Base-by-base conservation (phyloP, 805 yeast species). In the Pachysolen tannophilus region DNA sequence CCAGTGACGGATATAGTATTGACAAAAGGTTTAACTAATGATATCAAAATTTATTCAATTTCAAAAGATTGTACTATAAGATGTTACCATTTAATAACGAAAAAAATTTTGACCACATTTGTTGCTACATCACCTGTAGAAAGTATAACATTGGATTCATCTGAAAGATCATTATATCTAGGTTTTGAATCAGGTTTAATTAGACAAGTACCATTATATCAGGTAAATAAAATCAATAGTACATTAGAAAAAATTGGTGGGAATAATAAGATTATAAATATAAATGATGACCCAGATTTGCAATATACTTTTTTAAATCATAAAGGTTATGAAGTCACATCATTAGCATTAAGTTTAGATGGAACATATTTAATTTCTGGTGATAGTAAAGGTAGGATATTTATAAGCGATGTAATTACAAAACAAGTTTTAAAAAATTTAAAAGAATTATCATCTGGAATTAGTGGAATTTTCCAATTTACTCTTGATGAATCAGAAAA, bases 41-140 rank as follows among this genome's bases (percentile, higher is more conserved):
- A 85, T 40, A 50, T 76, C 17, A 72, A 75, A 41, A 53, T 87
- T 15, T 80, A 71, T 53, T 72, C 94, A 0, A 73, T 69, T 3
- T 84, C 96, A 0, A 56, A 60, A 30, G 97, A 88, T 52, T 67
- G 77, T 27, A 85, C 95, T 1, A 58, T 85, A 34, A 63, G 94
- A 45, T 67, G 84, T 26, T 86, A 82, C 59, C 77, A 77, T 47
- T 49, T 84, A 28, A 46, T 55, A 13, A 45, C 60, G 8, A 58
- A 63, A 27, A 52, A 56, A 21, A 58, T 82, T 24, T 53, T 82
- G 14, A 68, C 86, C 7, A 85, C 95, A 0, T 78, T 84, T 49
- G 78, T 87, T n/a, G 56, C 81, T 18, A 72, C 79, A 3, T 50
- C 56, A 14, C 69, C 81, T 0, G 68, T 84, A 8, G 67, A 68